Conservation (phyloP, 202 grass and related monocot species). For the Musa balbisiana region DNA sequence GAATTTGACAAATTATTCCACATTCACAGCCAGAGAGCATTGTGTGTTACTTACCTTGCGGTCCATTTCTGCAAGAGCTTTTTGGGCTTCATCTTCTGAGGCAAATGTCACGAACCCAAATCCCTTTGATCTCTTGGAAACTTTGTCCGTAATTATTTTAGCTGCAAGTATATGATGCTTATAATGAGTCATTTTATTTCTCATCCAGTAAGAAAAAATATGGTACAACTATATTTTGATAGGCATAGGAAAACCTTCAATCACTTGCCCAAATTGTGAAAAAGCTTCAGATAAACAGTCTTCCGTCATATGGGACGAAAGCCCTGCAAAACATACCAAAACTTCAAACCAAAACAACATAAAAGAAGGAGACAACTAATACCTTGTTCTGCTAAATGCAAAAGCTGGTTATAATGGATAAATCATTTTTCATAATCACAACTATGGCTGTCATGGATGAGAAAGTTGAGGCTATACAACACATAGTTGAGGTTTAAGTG, state of each 20-base stretch:
- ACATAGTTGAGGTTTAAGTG: too few relatives aligned
- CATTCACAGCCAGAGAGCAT: not conserved
- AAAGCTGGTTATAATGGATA: too few relatives aligned
- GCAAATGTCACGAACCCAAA: slow-evolving; percentile 91
- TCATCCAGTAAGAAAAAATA: slow-evolving; percentile 5
- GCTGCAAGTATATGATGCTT: slow-evolving; percentile 34
- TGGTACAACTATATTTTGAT: not conserved
- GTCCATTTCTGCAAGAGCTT: slow-evolving; percentile 60
- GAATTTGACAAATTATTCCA: not conserved
- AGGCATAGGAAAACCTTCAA: slow-evolving; percentile 41
- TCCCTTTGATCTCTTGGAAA: slow-evolving; percentile 53
- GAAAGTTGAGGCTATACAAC: too few relatives aligned
- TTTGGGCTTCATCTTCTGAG: slow-evolving; percentile 54
- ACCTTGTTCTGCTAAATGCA: too few relatives aligned
- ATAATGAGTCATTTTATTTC: not conserved
- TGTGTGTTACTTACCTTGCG: slow-evolving; percentile 50
- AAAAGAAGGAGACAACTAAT: not conserved
- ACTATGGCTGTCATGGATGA: too few relatives aligned
- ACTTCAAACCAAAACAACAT: not conserved
- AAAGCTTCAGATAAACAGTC: slow-evolving; percentile 67
- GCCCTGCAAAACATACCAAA: slow-evolving; percentile 29
- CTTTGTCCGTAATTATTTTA: slow-evolving; percentile 48
- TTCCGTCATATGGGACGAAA: slow-evolving; percentile 68
- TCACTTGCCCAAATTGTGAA: slow-evolving; percentile 64
- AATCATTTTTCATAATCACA: too few relatives aligned